Conservation (phyloP, 495 filamentous ascomycete species). For the Neurospora sp. region DNA sequence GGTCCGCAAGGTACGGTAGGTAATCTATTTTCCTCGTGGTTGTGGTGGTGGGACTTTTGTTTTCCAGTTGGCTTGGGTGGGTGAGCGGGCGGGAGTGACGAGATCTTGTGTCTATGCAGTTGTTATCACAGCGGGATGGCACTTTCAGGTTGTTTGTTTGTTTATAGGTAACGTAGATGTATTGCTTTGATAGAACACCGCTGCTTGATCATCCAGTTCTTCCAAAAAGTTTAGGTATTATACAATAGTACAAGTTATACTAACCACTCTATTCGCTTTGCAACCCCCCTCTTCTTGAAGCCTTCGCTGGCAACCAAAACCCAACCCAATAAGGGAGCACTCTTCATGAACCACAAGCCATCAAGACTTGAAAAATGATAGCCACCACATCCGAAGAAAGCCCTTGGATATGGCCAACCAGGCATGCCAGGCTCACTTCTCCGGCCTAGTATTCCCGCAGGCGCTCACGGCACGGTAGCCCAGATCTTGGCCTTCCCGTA, state of each 20-base stretch:
- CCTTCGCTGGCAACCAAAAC: neutral
- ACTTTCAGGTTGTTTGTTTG: neutral
- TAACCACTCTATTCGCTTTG: neutral
- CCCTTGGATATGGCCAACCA: neutral
- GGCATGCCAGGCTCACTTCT: neutral
- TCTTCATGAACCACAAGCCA: neutral
- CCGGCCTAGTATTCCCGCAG: neutral
- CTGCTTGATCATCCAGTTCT: neutral
- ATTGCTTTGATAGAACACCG: neutral
- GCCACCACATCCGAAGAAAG: neutral
- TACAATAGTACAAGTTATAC: neutral
- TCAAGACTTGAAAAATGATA: neutral
- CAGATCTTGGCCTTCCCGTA: neutral
- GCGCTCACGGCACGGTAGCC: neutral
- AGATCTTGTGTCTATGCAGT: neutral
- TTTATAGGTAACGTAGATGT: neutral
- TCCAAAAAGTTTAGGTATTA: neutral
- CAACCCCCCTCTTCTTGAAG: neutral
- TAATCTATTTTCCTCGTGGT: neutral
- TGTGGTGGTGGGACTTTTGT: neutral
- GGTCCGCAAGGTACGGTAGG: neutral
- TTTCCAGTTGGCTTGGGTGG: neutral
- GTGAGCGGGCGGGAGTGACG: neutral
- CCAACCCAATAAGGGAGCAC: neutral
- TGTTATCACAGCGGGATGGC: neutral